Evolutionary conservation across 805 yeast species (phyloP).

Genomic region (Deakozyma indianensis): DNA sequence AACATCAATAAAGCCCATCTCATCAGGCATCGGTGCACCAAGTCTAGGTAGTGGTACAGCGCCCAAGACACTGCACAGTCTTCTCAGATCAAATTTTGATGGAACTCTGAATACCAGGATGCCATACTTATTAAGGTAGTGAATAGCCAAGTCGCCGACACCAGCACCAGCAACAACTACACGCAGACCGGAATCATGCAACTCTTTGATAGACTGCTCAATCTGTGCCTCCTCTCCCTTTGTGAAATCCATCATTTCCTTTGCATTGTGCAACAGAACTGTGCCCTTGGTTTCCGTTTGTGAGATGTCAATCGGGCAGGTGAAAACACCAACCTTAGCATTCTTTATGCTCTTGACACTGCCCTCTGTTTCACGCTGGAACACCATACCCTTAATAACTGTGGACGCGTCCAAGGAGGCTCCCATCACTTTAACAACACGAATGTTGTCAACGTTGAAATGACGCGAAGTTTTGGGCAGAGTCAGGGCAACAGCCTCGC

Average conservation of each 20-base stretch:
- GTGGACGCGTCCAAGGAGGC: conserved; percentile 55
- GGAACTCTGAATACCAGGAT: conserved; percentile 81
- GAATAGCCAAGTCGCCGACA: conserved; percentile 84
- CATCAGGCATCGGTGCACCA: conserved; percentile 92
- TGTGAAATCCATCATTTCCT: conserved; percentile 91
- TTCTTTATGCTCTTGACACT: conserved; percentile 51
- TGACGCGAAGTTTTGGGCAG: conserved; percentile 48
- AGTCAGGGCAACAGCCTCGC: conserved; percentile 71
- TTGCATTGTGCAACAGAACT: conserved; percentile 85
- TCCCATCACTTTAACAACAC: conserved; percentile 97
- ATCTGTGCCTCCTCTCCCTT: conserved; percentile 93
- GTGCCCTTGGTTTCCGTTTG: conserved; percentile 98
- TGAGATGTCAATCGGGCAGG: conserved; percentile 88
- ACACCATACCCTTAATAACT: conserved; percentile 95
- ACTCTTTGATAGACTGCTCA: conserved; percentile 70
- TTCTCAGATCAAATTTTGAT: conserved; percentile 85
- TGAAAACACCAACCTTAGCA: conserved; percentile 82
- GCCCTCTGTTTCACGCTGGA: conserved; percentile 96
- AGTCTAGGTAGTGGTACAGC: conserved; percentile 90
- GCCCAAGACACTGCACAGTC: conserved; percentile 92
- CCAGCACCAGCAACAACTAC: conserved; percentile 93
- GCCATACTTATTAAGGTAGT: conserved; percentile 76
- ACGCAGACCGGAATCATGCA: conserved; percentile 64
- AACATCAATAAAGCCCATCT: conserved; percentile 74
- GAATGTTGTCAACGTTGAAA: conserved; percentile 84